Evolutionary conservation across 2,329 filamentous ascomycete genomes (phyloP).

Genomic region (Nakataea oryzae): DNA sequence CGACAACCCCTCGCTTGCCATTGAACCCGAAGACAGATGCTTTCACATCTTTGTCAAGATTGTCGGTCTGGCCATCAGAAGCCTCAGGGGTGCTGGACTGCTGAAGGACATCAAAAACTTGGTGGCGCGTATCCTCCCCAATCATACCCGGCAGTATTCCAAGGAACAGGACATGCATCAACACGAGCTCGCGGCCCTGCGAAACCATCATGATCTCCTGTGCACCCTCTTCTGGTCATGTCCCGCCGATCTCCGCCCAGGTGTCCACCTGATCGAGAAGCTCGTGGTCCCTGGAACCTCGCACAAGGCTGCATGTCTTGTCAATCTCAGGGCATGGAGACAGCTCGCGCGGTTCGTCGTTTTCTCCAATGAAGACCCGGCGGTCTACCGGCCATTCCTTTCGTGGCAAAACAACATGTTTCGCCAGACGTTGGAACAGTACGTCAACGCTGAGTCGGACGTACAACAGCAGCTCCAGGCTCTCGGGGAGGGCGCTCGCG

Average conservation of each 20-base stretch:
- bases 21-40: slow-evolving; percentile 47
- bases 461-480: slow-evolving; percentile 44
- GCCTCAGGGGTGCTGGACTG: slow-evolving; percentile 33
- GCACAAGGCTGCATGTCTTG: slow-evolving; percentile 56
- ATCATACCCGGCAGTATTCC: slow-evolving; percentile 53
- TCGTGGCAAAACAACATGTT: slow-evolving; percentile 49
- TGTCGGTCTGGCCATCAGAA: slow-evolving; percentile 44
- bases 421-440: slow-evolving; percentile 45
- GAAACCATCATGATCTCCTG: slow-evolving; percentile 60
- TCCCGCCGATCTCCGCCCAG: slow-evolving; percentile 42
- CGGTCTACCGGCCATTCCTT: slow-evolving; percentile 37
- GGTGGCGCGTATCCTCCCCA: slow-evolving; percentile 51
- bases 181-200: slow-evolving; percentile 50
- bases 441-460: slow-evolving; percentile 42
- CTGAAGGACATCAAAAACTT: slow-evolving; percentile 51
- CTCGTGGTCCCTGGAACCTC: slow-evolving; percentile 49
- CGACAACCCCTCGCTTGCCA: slow-evolving; percentile 30
- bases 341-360: slow-evolving; percentile 51
- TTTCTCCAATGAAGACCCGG: slow-evolving; percentile 27
- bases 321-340: slow-evolving; percentile 53
- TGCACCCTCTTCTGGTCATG: slow-evolving; percentile 57
- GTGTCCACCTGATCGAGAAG: slow-evolving; percentile 43
- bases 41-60: slow-evolving; percentile 61
- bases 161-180: slow-evolving; percentile 52
- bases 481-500: slow-evolving; percentile 34